These are phyloP conservation scores for Dothideomycetes sp. DNA, from an alignment of 2,329 filamentous ascomycete species.

Conservation along the genomic window DNA sequence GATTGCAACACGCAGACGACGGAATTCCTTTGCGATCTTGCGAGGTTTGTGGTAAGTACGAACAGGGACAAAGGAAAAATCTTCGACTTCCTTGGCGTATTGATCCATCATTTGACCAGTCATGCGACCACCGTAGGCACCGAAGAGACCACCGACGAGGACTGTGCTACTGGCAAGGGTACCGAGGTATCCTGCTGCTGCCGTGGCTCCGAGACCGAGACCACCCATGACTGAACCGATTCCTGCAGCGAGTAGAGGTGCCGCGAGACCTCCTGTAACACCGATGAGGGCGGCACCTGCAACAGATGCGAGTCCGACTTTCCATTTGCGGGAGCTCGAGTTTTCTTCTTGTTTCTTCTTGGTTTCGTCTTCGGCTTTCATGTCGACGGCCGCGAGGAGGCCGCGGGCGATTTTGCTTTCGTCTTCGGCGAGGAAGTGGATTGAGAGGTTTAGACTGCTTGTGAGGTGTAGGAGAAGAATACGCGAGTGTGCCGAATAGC, in stretches of 20 bases:
- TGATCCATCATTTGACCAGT: conserved; percentile 78
- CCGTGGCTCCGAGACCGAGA: conserved; percentile 61
- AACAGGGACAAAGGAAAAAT: conserved; percentile 78
- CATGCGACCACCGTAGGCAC: conserved; percentile 80
- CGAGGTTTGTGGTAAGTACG: conserved; percentile 47
- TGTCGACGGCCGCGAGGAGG: conserved; percentile 66
- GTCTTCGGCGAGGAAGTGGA: conserved; percentile 25
- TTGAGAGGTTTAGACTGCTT: conserved; percentile 26
- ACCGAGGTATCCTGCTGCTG: conserved; percentile 70
- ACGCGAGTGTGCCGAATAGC: conserved; percentile 30
- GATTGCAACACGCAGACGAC: conserved; percentile 64
- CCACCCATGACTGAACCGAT: conserved; percentile 73
- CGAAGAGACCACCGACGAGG: conserved; percentile 76
- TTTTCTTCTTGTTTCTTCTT: conserved; percentile 62
- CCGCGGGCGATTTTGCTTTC: conserved; percentile 65
- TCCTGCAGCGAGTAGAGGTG: conserved; percentile 66
- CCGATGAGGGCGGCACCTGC: conserved; percentile 82
- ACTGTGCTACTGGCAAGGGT: conserved; percentile 70
- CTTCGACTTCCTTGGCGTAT: conserved; percentile 77
- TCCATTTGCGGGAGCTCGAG: conserved; percentile 59
- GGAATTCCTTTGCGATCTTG: conserved; percentile 41
- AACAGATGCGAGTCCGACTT: conserved; percentile 78
- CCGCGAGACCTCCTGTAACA: conserved; percentile 68
- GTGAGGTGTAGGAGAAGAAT: conserved; percentile 28
- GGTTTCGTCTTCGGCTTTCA: conserved; percentile 69